phyloP scores from a whole-genome alignment of 768 basidiomycete species.

The Leccinum uliginosum region DNA sequence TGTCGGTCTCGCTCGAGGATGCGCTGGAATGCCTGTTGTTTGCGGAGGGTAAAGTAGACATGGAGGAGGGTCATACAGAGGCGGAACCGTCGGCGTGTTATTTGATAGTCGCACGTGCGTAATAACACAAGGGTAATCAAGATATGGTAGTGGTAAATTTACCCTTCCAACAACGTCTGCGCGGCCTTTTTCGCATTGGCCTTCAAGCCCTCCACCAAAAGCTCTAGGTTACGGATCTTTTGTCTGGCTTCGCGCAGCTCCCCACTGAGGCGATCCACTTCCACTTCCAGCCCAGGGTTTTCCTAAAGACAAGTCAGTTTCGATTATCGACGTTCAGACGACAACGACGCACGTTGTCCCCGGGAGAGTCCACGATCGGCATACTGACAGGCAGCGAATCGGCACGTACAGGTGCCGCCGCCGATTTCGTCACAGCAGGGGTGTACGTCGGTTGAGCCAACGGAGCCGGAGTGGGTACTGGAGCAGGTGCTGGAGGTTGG shows the following conservation, averaged over 20 bases:
- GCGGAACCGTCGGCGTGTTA: too few relatives aligned
- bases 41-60: conserved; percentile 65
- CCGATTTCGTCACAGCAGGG: conserved; percentile 26
- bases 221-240: neutral
- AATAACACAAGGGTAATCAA: too few relatives aligned
- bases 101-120: too few relatives aligned
- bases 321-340: neutral
- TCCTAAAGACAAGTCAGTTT: neutral
- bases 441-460: conserved; percentile 34
- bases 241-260: neutral
- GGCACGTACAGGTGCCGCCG: neutral
- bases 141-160: neutral
- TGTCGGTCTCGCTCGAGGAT: conserved; percentile 50
- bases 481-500: conserved; percentile 21
- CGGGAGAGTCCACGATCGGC: neutral
- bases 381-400: neutral
- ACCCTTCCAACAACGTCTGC: neutral
- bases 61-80: conserved; percentile 69
- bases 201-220: neutral
- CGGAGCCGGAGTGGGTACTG: conserved; percentile 21
- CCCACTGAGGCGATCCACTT: neutral
- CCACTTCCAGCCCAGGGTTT: neutral
- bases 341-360: neutral
- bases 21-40: conserved; percentile 74
- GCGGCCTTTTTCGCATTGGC: neutral